Evolutionary conservation across 768 basidiomycete genomes (phyloP).

Genomic region (Coprinopsis cinerea): DNA sequence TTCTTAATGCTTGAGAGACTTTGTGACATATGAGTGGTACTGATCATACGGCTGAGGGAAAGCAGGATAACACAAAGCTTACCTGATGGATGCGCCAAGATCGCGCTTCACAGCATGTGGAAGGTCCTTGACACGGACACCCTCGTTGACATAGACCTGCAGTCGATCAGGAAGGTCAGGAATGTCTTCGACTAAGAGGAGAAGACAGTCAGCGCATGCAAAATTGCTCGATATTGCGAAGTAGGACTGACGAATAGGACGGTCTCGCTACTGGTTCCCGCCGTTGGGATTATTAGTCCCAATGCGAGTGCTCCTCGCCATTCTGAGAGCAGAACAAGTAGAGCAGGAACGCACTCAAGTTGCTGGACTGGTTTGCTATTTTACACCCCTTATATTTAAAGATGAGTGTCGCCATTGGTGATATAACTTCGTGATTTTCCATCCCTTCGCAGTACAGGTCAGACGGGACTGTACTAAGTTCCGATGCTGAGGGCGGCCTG

Average conservation of each 20-base stretch:
- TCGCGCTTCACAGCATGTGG: neutral
- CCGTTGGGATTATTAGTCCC: no score
- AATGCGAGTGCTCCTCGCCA: no score
- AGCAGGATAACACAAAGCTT: neutral
- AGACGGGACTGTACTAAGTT: no score
- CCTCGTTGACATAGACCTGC: neutral
- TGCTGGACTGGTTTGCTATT: no score
- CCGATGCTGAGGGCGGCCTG: no score
- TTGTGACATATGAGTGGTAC: neutral
- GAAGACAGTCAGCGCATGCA: neutral
- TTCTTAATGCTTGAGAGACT: conserved; percentile 11
- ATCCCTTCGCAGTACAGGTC: no score
- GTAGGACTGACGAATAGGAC: neutral
- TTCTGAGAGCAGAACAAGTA: no score
- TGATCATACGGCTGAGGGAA: neutral
- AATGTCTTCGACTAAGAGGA: neutral
- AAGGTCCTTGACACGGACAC: neutral
- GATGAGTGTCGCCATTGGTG: no score
- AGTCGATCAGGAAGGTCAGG: neutral
- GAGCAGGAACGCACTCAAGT: no score
- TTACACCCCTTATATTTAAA: no score
- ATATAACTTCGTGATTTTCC: no score
- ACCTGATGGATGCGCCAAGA: neutral
- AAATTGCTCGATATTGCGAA: neutral
- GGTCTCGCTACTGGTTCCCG: neutral